Base-by-base conservation (phyloP, 805 yeast species). In the Cyberlindnera xylosilytica region DNA sequence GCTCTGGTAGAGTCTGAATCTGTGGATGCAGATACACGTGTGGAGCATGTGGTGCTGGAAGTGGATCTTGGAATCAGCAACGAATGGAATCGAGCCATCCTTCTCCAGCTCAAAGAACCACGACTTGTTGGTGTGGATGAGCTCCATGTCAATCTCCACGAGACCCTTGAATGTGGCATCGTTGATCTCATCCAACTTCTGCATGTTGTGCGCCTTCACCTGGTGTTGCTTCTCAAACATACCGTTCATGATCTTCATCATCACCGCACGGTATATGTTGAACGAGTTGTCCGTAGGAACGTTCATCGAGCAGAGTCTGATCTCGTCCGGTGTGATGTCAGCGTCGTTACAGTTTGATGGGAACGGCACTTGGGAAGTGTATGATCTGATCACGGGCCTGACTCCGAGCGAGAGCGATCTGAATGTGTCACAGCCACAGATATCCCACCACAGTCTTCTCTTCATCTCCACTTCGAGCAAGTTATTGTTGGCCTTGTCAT, bases 291-390 rank as follows among this genome's bases (percentile, higher is more conserved):
- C 56, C n/a, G 62, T 57, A 15, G 61, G 54, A 1, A 51, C 47
- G 6, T 42, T 46, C 20, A 42, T 44, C 6, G 61, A 53, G 16
- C 44, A 39, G 2, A 53, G 15, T 20, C 41, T 51, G 29, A 56
- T 47, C 4, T 50, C 46, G n/a, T 53, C 53, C 9, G 49, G 47
- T 5, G 56, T 52, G 24, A 63, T 52, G 33, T 61, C 64, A 4
- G 34, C 43, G 45, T 64, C 68, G 34, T 63, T 52, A 27, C 54
- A 53, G 39, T 64, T 64, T 6, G 63, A 52, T 4, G 65, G 66
- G 38, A 57, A 55, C 13, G 68, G 66, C 1, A 63, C 66, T 2
- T 28, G 29, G 17, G 63, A 54, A 19, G 35, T 32, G 33, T 53
- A 56, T 5, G 61, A 53, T 4, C 44, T 39, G 11, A 57, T 51